A percentile compares a stretch with the other conserved stretches of the same genome.
phyloP scores from a whole-genome alignment of 2,329 filamentous ascomycete species.

The Verticillium isaacii region DNA sequence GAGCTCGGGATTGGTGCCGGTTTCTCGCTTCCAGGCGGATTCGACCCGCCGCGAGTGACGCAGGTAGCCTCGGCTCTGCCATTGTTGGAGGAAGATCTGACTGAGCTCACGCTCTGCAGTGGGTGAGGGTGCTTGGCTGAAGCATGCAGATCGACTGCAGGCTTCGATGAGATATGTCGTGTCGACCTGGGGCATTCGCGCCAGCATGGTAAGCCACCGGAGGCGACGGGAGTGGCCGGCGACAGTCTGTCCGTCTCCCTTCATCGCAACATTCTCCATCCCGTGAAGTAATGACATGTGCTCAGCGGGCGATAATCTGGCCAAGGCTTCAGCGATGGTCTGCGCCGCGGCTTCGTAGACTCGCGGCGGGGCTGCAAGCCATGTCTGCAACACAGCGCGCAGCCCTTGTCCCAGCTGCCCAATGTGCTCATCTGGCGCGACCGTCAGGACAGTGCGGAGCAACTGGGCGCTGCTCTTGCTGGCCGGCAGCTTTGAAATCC shows the following conservation, averaged over 20 bases:
- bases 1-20: not conserved
- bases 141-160: conserved; percentile 8
- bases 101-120: conserved; percentile 11
- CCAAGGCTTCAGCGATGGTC: not conserved
- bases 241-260: not conserved
- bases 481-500: conserved; percentile 3
- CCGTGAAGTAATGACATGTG: conserved; percentile 3
- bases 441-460: conserved; percentile 5
- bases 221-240: conserved; percentile 3
- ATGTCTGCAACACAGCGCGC: conserved; percentile 7
- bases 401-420: conserved; percentile 5
- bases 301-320: not conserved
- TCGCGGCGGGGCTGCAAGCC: not conserved
- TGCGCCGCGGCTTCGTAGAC: not conserved
- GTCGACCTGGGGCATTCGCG: conserved; percentile 11
- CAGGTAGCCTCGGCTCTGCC: conserved; percentile 13
- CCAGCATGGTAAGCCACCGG: conserved; percentile 13
- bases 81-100: conserved; percentile 14
- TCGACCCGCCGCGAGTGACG: not conserved
- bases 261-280: not conserved
- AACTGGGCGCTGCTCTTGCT: not conserved
- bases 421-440: conserved; percentile 1
- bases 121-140: not conserved
- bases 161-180: conserved; percentile 12
- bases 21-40: not conserved